Evolutionary conservation across 345 rosid genomes (phyloP), one percentile per base, ranked within the genome.

Genomic region (Populus deltoides): DNA sequence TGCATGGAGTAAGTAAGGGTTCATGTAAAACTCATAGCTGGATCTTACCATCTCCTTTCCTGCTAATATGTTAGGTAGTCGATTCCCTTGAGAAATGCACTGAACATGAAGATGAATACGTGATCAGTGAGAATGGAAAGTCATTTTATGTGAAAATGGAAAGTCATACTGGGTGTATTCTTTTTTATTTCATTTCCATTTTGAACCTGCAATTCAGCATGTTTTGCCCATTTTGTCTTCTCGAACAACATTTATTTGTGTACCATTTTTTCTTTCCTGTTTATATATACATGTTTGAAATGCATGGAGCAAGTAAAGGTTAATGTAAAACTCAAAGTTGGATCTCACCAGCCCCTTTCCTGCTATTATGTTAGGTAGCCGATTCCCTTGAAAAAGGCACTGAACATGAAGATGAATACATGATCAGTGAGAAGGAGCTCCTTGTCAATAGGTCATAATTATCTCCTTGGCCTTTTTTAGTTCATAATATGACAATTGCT

Each of bases 341-440:
- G 53, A 39, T 13, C 31, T 9, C 77, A 29, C 72, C 57, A n/a
- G 27, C 24, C 22, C 24, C 41, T 20, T 25, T 38, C 73, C 25
- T 62, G 10, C 75, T 59, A 68, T 72, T 24, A 68, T 62, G 75
- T 35, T 81, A 97, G 98, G 96, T 91, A 65, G 99, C 98, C 33
- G 98, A 97, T 82, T 97, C 99, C 63, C 98, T 97, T 77, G 98
- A 97, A 85, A 97, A 94, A 87, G 99, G 99, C 73, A 97, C 98
- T 70, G 98, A 97, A 83, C 97, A 97, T 63, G 99, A 97, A 84
- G 99, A 92, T 77, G 99, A 96, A 85, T 97, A 97, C 86, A 97
- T 97, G 98, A 97, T 97, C 79, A 97, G 99, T 27, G 99, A 97
- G 90, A 97, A 90, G 78, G 98, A 96, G 81, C 99, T 96, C 49